Evolutionary conservation across 805 yeast species (phyloP), one percentile per base, ranked within the genome.

Genomic region (Monosporozyma unispora): DNA sequence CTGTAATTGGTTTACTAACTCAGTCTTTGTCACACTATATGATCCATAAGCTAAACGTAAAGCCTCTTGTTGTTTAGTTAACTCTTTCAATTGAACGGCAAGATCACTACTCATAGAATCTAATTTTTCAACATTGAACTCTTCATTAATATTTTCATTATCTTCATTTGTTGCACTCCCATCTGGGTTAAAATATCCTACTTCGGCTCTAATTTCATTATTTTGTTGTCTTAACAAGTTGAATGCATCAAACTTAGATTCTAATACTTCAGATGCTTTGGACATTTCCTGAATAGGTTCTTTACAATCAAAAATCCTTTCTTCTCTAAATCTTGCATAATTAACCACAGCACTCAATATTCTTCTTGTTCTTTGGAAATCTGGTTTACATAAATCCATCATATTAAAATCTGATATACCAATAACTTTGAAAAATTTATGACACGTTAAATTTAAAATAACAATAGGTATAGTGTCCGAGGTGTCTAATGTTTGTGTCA

Each of bases 241-340:
- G 53, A 70, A 74, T 52, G 69, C 72, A 44, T 69, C 72, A 29
- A 71, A 64, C 21, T 76, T 70, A 16, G 69, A 64, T 49, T 74
- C 72, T 44, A 73, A 70, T 47, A 73, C 69, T 25, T 73, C 75
- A 18, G 79, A 64, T 45, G 76, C 67, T 10, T 70, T 60, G 47
- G 81, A 84, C 52, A 81, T 77, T 43, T 73, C 70, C 6, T 73
- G 68, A 27, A 83, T 78, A 23, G 84, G 69, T 23, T 76, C 77
- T 52, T 82, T 87, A 59, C 85, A 81, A 55, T 84, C 89, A 22
- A 72, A 74, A 62, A 82, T 76, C 51, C 85, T 81, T 54, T 82
- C 87, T 57, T 87, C 95, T 55, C 95, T 75, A 59, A 85, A 88
- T 50, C 91, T 70, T 1, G 95, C 95, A 71, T 79, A 89, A 62